Base-by-base conservation (phyloP, 805 yeast species). In the Cyberlindnera maritima region DNA sequence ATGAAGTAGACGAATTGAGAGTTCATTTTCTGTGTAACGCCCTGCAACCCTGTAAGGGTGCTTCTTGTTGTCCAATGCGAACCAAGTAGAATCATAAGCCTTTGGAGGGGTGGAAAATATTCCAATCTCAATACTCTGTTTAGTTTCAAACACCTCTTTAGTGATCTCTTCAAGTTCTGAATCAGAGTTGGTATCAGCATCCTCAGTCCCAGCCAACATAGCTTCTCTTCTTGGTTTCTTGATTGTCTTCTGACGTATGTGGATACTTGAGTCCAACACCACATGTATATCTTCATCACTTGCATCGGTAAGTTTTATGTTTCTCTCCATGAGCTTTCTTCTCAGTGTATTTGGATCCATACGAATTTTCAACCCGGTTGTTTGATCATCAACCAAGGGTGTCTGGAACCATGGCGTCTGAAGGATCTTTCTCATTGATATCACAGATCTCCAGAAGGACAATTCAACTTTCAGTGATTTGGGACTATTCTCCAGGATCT, bases 331-430 rank as follows among this genome's bases (percentile, higher is more conserved):
- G 11, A 31, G 31, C 21, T 40, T 54, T 37, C 48, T 47, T 39
- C 31, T 44, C 7, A 43, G 35, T 0, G 46, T 23, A 5, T 13
- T 31, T 10, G 45, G 43, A 32, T 47, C 50, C 17, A 47, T 9
- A 28, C 19, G 42, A 6, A 38, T 33, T 9, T 39, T 44, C 20
- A 18, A 20, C 4, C 14, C 39, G 7, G 42, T 35, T 3, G 41
- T 11, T 7, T 21, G n/a, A 15, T 47, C 43, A 21, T 46, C 50
- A 14, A 47, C 46, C 10, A 54, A 62, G 1, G 47, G 53, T 5
- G 48, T 42, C 33, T 60, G 61, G 29, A 53, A 50, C 78, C 78
- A 73, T 0, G 74, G 71, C 1, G 50, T 52, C 4, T 39, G 38
- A 25, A 71, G 46, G 9, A 52, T 39, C 9, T 52, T 44, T 36